These are phyloP conservation scores for Quercus suber DNA, from an alignment of 306 rosid species.

Conservation along the genomic window DNA sequence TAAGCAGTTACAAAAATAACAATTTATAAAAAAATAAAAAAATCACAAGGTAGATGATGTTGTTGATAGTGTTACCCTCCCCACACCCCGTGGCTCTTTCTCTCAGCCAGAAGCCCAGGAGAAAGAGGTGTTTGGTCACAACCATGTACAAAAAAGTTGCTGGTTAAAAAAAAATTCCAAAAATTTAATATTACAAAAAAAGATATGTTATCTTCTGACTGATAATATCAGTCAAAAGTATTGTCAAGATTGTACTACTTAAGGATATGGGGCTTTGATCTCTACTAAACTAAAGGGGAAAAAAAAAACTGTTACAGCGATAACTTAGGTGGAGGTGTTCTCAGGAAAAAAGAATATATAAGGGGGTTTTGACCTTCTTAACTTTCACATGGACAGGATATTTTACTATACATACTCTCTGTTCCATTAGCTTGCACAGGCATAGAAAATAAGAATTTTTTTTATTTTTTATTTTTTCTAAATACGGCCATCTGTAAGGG, in stretches of 20 bases:
- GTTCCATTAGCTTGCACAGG: not conserved
- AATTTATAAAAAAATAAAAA: not conserved
- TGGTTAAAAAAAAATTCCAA: not conserved
- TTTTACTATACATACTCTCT: not conserved
- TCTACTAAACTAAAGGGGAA: not conserved
- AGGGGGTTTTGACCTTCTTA: not conserved
- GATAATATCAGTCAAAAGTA: not conserved
- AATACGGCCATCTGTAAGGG: no score
- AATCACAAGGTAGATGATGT: no score
- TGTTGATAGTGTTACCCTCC: no score
- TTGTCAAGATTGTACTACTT: not conserved
- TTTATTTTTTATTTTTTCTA: not conserved
- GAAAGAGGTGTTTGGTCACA: no score
- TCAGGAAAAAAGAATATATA: not conserved
- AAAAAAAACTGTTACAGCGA: not conserved
- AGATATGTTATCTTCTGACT: not conserved
- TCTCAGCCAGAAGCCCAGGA: no score
- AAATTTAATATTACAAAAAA: not conserved
- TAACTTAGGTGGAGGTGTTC: not conserved
- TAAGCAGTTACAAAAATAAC: not conserved
- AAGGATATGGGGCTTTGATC: not conserved
- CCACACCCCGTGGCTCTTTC: no score
- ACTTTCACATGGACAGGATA: not conserved
- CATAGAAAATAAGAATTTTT: not conserved
- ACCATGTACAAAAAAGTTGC: no score